Base-by-base conservation (phyloP, 495 filamentous ascomycete genomes). In the Lophiostoma macrostomum region DNA sequence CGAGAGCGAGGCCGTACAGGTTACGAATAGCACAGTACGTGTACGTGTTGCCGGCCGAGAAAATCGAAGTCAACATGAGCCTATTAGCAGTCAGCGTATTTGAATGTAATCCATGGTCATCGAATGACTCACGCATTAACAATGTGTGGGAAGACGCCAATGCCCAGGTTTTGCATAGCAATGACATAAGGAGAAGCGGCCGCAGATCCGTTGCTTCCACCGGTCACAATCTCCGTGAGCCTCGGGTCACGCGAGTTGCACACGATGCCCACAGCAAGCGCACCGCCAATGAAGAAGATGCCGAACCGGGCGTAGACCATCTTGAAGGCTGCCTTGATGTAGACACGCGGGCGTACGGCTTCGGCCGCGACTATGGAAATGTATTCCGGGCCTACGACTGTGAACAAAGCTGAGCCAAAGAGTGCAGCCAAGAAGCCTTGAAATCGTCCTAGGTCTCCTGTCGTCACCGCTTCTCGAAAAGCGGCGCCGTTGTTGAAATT, bases 41-140 rank as follows among this genome's bases (percentile, higher is more conserved):
- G 66, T 90, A 91, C 36, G 84, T 85, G 66, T 94, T 94, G 1
- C 88, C 89, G 1, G 89, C 88, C 19, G 85, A 89, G 67, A 91
- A 90, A 11, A 85, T 84, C 22, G 84, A 81, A 0, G 83, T 86
- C 16, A 93, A 70, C 44, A 94, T 70, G 56, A 90, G 76, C 8
- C n/a, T n/a, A n/a, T n/a, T n/a, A n/a, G n/a, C n/a, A n/a, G n/a
- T n/a, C n/a, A n/a, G n/a, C n/a, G n/a, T n/a, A n/a, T n/a, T n/a
- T n/a, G n/a, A n/a, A n/a, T n/a, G n/a, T n/a, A n/a, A n/a, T n/a
- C n/a, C n/a, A n/a, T n/a, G n/a, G n/a, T n/a, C n/a, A n/a, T n/a
- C n/a, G n/a, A n/a, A n/a, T n/a, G n/a, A n/a, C n/a, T n/a, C n/a
- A n/a, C n/a, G 86, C 87, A 70, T 93, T 95, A 58, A 89, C 82